These are phyloP conservation scores for Sporobolomyces phaffii DNA, from an alignment of 768 basidiomycete genomes.

Conservation along the genomic window DNA sequence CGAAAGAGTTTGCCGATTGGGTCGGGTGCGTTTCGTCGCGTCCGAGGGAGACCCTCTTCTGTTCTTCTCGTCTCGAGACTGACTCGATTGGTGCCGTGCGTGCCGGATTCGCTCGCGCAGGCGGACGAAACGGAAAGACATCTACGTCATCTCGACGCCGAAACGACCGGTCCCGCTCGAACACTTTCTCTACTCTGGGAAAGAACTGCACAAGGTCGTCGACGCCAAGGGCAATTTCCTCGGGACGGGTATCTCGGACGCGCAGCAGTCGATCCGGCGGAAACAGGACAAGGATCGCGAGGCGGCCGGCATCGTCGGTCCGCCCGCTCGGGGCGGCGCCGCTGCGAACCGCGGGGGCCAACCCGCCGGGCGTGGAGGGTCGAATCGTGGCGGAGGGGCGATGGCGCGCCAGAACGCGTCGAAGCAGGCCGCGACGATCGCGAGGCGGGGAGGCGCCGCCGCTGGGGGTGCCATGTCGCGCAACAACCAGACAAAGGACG, in stretches of 20 bases:
- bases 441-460: conserved; percentile 23
- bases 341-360: conserved; percentile 50
- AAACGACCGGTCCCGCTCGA: conserved; percentile 95
- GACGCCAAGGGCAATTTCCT: conserved; percentile 70
- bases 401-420: conserved; percentile 20
- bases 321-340: conserved; percentile 52
- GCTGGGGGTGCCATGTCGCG: conserved; percentile 49
- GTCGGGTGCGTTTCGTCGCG: conserved; percentile 67
- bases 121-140: conserved; percentile 97
- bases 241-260: conserved; percentile 74
- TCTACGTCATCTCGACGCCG: conserved; percentile 94
- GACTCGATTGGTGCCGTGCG: too few relatives aligned
- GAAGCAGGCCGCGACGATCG: conserved; percentile 20
- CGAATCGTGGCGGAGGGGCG: conserved; percentile 43
- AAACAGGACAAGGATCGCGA: conserved; percentile 99
- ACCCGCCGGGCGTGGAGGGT: conserved; percentile 48
- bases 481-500: conserved; percentile 59
- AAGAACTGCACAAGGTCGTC: conserved; percentile 87
- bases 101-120: too few relatives aligned
- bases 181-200: conserved; percentile 92
- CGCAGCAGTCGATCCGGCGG: conserved; percentile 74
- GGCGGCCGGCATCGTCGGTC: conserved; percentile 82
- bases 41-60: too few relatives aligned
- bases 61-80: too few relatives aligned
- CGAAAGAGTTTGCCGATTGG: conserved; percentile 98